Evolutionary conservation across 345 rosid genomes (phyloP).

Genomic region (Melaleuca quinquenervia): DNA sequence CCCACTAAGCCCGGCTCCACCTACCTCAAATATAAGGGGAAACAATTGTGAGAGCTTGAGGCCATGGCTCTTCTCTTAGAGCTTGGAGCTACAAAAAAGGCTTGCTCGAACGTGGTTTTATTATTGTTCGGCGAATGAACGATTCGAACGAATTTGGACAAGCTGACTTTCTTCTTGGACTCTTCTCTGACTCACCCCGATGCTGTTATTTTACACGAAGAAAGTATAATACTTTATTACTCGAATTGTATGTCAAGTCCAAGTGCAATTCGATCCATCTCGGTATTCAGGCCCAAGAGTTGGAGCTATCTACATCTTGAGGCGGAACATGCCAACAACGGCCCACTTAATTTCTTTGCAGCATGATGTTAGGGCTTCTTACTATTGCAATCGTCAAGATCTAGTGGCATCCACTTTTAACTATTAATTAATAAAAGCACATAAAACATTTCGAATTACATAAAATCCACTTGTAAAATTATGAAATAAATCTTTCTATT

Average conservation of each 20-base stretch:
- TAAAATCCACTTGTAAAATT: too few relatives aligned
- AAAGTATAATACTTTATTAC: neutral
- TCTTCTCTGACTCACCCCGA: neutral
- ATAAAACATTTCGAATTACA: neutral
- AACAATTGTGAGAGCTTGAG: neutral
- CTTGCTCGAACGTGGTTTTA: neutral
- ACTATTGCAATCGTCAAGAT: neutral
- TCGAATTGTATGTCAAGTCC: neutral
- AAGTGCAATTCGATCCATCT: neutral
- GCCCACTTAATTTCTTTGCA: neutral
- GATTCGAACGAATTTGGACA: neutral
- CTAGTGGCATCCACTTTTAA: neutral
- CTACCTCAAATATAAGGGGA: neutral
- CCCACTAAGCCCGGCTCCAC: fast-evolving
- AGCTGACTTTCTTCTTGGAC: neutral
- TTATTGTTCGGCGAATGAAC: neutral
- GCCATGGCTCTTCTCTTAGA: neutral
- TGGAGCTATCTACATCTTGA: neutral
- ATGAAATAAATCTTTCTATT: neutral
- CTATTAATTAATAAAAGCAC: neutral
- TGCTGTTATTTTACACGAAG: neutral
- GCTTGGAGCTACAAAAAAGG: neutral
- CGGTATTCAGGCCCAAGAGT: neutral
- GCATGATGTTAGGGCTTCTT: neutral
- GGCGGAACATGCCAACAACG: neutral